Base-by-base conservation (phyloP, 257 asterid species). In the Linaria vulgaris region DNA sequence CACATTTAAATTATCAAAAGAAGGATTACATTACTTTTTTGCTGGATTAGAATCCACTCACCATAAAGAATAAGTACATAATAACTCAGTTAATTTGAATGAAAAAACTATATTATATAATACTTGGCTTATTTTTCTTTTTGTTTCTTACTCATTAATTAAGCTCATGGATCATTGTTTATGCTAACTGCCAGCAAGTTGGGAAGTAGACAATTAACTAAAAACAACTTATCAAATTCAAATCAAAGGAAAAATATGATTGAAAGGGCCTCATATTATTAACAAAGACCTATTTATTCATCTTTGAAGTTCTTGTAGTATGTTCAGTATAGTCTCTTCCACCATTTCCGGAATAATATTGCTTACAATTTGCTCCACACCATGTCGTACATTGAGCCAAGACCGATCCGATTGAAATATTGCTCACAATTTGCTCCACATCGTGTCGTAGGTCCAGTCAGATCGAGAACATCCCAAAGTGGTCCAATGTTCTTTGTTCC, bases 311-410 rank as follows among this genome's bases (percentile, higher is more conserved):
- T 80, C 84, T 17, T 76, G 61, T 54, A 86, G 65, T 24, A 74
- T 56, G 55, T 79, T 86, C 64, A 77, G 39, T 45, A 91, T 61
- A 25, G 76, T 81, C 45, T 83, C 96, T 71, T 81, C 86, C 43
- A 86, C 57, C 59, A 37, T 75, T 86, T 52, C 86, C 95, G 16
- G 95, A 76, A n/a, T n/a, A 66, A 88, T 64, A 43, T 80, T 81
- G 39, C 9, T 46, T 66, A 64, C 77, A 19, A 88, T 53, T 24
- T 64, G 75, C 63, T 83, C 96, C 1, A 73, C 16, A 43, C 82
- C 85, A 7, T 30, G 54, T 38, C 75, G 70, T 59, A 78, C 68
- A 61, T 88, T 87, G 14, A 83, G 70, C 96, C 98, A 88, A 4
- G 85, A 74, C 25, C 74, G 83, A 78, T 23, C 71, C 71, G n/a